Evolutionary conservation across 345 rosid species (phyloP).

Genomic region (Euphorbia tirucalli): DNA sequence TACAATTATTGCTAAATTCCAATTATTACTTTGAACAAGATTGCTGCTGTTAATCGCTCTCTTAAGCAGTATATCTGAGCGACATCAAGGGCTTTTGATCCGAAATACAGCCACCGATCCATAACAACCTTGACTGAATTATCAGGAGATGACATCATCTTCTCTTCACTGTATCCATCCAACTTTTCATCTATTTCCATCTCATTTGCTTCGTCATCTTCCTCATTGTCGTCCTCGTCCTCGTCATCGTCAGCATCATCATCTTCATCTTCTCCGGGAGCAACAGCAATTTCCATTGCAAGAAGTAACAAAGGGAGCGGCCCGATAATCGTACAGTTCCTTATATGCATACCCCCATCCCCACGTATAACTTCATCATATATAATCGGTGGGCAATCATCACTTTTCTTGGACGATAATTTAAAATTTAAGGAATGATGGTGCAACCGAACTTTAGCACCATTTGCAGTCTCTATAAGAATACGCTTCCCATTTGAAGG

Average conservation of each 20-base stretch:
- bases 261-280: slow-evolving; percentile 42
- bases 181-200: slow-evolving; percentile 34
- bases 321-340: slow-evolving; percentile 66
- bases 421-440: slow-evolving; percentile 60
- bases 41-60: slow-evolving; percentile 69
- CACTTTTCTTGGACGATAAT: slow-evolving; percentile 37
- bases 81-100: slow-evolving; percentile 69
- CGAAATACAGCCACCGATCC: slow-evolving; percentile 80
- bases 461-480: slow-evolving; percentile 64
- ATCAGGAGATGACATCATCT: slow-evolving; percentile 74
- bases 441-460: slow-evolving; percentile 68
- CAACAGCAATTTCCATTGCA: slow-evolving; percentile 78
- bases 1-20: not conserved
- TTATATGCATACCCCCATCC: slow-evolving; percentile 68
- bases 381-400: slow-evolving; percentile 52
- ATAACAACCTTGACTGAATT: slow-evolving; percentile 60
- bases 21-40: slow-evolving; percentile 62
- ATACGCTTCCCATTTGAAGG: slow-evolving; percentile 48
- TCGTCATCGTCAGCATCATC: slow-evolving; percentile 36
- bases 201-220: slow-evolving; percentile 47
- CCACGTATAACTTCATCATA: slow-evolving; percentile 90
- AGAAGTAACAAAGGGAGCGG: slow-evolving; percentile 71
- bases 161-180: slow-evolving; percentile 33
- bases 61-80: slow-evolving; percentile 90
- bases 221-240: slow-evolving; percentile 42